Base-by-base conservation (phyloP, 2,329 filamentous ascomycete species). In the Pseudophaeomoniella oleicola region DNA sequence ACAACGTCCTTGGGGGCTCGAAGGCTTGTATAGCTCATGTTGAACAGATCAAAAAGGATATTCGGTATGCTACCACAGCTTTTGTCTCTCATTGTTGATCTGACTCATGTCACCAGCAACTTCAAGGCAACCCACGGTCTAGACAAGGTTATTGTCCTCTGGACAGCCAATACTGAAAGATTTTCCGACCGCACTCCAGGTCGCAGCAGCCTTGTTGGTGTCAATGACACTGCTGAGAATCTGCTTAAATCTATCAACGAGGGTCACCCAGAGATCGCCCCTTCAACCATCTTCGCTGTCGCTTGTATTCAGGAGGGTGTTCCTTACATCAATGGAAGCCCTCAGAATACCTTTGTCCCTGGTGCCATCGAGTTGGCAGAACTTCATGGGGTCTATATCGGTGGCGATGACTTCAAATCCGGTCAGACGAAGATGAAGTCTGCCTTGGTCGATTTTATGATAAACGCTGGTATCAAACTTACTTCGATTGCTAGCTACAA, bases 361-460 rank as follows among this genome's bases (percentile, higher is more conserved):
- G 90, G 90, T 53, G 83, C 81, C 42, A 78, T 96, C 48, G 71
- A 88, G 54, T 76, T 98, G 40, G 90, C 90, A 15, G 83, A 92
- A 67, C 71, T 80, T 61, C 78, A 92, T 61, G 71, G 74, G 39
- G 77, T 87, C 43, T 98, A 93, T 67, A 86, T 98, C 52, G 90
- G 90, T 40, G 90, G 90, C 46, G 90, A 98, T 53, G 90, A 98
- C 66, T 98, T 98, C 79, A 98, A 98, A 70, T 96, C 90, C 44
- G 90, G 90, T 44, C 90, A 98, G 71, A 98, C 90, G 58, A 98
- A 98, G 78, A 98, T 98, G 90, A 98, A 98, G 69, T 96, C 90
- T 42, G 90, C 90, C 14, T 76, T 98, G 18, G 90, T 96, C 32
- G 90, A 98, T 64, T 98, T 98, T 67, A 65, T 98, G 58, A 94